phyloP scores from a whole-genome alignment of 345 rosid species.

The Firmiana major region DNA sequence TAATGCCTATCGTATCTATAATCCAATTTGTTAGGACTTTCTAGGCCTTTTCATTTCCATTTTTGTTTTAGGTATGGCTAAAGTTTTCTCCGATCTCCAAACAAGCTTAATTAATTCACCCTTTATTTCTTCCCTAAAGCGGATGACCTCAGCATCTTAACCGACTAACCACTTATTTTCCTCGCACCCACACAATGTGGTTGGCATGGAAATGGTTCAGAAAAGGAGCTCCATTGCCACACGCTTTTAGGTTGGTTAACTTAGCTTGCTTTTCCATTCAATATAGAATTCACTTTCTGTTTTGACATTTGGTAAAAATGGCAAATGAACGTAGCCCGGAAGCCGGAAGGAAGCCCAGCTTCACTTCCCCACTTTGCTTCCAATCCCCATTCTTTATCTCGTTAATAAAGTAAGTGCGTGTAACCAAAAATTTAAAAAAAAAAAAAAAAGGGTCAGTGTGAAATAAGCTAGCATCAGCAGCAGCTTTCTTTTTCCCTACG shows the following conservation, averaged over 20 bases:
- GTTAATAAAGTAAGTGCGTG: too few relatives aligned
- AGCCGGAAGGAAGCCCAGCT: neutral
- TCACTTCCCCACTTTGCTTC: neutral
- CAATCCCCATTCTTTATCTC: too few relatives aligned
- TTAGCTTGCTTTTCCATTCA: neutral
- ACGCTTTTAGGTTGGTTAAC: neutral
- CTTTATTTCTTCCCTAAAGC: neutral
- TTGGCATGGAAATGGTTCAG: neutral
- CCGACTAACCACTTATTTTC: conserved; percentile 4
- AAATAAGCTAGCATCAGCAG: neutral
- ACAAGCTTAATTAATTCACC: neutral
- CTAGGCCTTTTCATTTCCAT: neutral
- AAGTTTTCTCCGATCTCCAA: neutral
- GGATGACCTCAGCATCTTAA: neutral
- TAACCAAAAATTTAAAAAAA: too few relatives aligned
- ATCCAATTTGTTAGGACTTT: neutral
- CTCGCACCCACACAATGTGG: neutral
- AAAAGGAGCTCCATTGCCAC: neutral
- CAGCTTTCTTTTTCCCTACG: neutral
- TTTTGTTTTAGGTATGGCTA: too few relatives aligned
- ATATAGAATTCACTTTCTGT: neutral
- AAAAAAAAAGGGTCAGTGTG: neutral
- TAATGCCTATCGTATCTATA: neutral
- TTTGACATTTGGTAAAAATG: neutral
- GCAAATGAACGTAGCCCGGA: neutral